Evolutionary conservation across 2,329 filamentous ascomycete species (phyloP).

Genomic region (Epichloe coenophiala): DNA sequence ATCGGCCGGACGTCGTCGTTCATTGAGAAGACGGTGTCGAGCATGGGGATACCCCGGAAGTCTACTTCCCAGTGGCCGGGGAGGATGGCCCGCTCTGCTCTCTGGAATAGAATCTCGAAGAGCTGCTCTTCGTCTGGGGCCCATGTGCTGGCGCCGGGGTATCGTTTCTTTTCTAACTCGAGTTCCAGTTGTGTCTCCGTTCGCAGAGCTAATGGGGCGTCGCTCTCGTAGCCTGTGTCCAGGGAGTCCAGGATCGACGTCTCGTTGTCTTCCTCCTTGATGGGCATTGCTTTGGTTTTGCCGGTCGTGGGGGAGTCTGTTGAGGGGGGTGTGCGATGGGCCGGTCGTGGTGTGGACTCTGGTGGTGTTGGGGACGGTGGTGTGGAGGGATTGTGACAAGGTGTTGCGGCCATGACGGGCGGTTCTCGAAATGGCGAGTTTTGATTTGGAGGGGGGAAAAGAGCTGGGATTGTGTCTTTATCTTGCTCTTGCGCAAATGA

Average conservation of each 20-base stretch:
- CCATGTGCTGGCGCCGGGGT: constrained; percentile 33
- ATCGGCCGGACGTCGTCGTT: constrained; percentile 19
- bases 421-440: neutral
- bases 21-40: constrained; percentile 22
- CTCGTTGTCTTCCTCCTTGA: constrained; percentile 4
- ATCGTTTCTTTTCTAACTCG: constrained; percentile 28
- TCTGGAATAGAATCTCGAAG: constrained; percentile 27
- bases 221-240: constrained; percentile 6
- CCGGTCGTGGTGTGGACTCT: neutral
- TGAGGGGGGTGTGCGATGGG: neutral
- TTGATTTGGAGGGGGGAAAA: no score
- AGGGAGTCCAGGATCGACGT: neutral
- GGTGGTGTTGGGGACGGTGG: neutral
- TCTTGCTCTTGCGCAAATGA: neutral
- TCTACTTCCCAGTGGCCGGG: constrained; percentile 27
- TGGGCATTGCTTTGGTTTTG: neutral
- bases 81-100: constrained; percentile 27
- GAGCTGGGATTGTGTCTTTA: neutral
- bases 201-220: neutral
- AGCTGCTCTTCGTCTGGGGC: constrained; percentile 33
- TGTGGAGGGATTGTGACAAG: neutral
- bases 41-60: constrained; percentile 26
- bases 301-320: neutral
- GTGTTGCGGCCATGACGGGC: neutral
- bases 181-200: constrained; percentile 18